Conservation (phyloP, 495 filamentous ascomycete species). For the Neurospora tetrasperma region DNA sequence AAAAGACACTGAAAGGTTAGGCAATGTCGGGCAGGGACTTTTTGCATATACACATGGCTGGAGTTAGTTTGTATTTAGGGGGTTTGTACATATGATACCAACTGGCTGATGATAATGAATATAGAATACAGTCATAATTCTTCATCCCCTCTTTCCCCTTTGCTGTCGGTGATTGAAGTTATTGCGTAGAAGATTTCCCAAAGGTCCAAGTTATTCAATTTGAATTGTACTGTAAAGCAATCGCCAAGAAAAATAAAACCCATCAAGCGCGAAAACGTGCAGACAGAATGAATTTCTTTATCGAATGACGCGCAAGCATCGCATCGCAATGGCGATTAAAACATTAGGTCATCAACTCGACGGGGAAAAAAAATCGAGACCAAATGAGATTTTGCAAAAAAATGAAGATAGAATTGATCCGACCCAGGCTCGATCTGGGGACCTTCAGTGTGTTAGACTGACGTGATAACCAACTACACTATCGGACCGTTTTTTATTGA, state of each 20-base stretch:
- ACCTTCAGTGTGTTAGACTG: too few species aligned
- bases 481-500: background rate
- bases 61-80: background rate
- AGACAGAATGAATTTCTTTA: background rate
- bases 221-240: too few species aligned
- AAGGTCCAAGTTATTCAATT: too few species aligned
- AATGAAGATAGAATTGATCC: constrained; percentile 12
- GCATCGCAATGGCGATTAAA: background rate
- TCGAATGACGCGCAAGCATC: background rate
- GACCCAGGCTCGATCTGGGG: constrained; percentile 3
- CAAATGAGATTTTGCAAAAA: background rate
- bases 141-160: background rate
- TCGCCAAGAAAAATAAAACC: too few species aligned
- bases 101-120: background rate
- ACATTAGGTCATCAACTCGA: background rate
- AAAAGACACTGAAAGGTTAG: background rate
- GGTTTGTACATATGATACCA: background rate
- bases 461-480: background rate
- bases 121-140: background rate
- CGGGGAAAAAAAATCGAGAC: background rate
- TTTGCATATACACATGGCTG: background rate
- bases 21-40: background rate
- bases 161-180: background rate
- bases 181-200: too few species aligned
- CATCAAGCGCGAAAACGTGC: background rate